Base-by-base conservation (phyloP, 495 filamentous ascomycete species). In the Diplogelasinospora grovesii region DNA sequence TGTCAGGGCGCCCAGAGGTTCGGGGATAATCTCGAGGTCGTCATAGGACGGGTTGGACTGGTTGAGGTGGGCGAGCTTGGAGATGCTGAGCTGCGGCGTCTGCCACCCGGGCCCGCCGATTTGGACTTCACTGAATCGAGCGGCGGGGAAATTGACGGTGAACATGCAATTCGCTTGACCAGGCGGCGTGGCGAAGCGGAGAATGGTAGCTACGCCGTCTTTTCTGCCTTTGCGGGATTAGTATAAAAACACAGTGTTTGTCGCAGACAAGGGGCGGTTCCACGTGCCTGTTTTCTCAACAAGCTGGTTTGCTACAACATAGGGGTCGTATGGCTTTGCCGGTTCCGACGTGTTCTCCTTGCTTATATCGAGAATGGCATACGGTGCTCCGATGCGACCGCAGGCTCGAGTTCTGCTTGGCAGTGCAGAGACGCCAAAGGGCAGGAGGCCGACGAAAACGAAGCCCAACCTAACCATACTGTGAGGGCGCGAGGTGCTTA, bases 41-140 rank as follows among this genome's bases (percentile, higher is more conserved):
- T 33, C 21, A 18, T 33, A 33, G 15, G 30, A 33, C 4, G 30
- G 30, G 13, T 18, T 8, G 8, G 24, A 18, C 15, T 8, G 9
- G n/a, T 10, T 18, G 30, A 33, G 30, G 30, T 33, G 18, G 13
- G 30, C 9, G 30, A 33, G 5, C 30, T 33, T 33, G 30, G 30
- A 33, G 30, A 33, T 33, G 30, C 15, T 18, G 4, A 33, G n/a
- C 30, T 33, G 15, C 30, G 30, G 30, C 30, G 18, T 33, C 30
- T 33, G 30, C 30, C 30, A 33, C 15, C 21, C 30, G 30, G 30
- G 15, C 1, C 14, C 9, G 30, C 30, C 30, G 4, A n/a, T 14
- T 10, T 33, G 30, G 4, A 33, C 30, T 6, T 33, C 30, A 6
- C 9, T 18, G 30, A 33, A 33, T 8, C 30, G n/a, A 6, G 30